A percentile compares a stretch with the other conserved stretches of the same genome.
Evolutionary conservation across 2,329 filamentous ascomycete genomes (phyloP).

Genomic region (Trichoderma polysporum): DNA sequence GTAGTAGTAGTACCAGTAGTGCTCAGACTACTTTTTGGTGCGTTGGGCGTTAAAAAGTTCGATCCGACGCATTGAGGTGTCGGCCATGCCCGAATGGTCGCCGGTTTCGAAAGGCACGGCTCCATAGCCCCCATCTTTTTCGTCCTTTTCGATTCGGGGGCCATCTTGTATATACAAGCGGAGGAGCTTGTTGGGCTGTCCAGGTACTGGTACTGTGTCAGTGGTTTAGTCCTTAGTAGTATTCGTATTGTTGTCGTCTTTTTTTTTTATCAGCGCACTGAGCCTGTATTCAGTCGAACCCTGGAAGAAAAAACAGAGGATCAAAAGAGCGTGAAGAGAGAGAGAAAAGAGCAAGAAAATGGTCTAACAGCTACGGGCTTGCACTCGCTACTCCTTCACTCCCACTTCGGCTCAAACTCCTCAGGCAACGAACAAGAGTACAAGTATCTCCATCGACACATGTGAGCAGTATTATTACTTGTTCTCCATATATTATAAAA

Average conservation of each 20-base stretch:
- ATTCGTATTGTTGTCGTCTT: not conserved
- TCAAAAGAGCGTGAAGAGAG: not conserved
- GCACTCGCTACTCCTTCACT: no score
- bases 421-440: not conserved
- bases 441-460: not conserved
- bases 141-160: not conserved
- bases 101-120: slow-evolving; percentile 13
- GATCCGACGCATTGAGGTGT: slow-evolving; percentile 3
- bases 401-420: not conserved
- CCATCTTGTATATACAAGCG: not conserved
- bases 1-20: not conserved
- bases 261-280: not conserved
- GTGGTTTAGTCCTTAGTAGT: not conserved
- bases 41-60: slow-evolving; percentile 1
- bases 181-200: not conserved
- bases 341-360: not conserved
- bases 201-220: not conserved
- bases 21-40: not conserved
- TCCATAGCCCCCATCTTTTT: slow-evolving; percentile 15
- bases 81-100: slow-evolving; percentile 19
- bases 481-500: not conserved
- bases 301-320: not conserved
- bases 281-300: not conserved
- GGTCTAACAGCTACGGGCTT: no score
- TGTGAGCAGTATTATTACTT: not conserved